Evolutionary conservation across 805 yeast species (phyloP), one percentile per base, ranked within the genome.

Genomic region (Metschnikowia santaceciliae): DNA sequence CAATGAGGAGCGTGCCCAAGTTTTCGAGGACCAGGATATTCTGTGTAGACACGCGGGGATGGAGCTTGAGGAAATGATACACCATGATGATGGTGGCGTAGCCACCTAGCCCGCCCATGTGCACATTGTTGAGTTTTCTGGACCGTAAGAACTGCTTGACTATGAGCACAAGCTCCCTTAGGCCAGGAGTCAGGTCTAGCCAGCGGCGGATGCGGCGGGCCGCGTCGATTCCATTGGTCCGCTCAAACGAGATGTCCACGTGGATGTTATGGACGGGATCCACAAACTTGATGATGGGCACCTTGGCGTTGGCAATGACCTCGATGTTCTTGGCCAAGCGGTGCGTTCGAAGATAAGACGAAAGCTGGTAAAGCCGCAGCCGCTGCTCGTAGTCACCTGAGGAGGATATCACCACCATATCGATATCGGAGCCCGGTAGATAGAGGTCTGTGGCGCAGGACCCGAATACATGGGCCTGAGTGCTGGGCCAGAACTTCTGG

Each of bases 341-440:
- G 39, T 75, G 70, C 38, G 78, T 74, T 58, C 88, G 77, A 54
- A 92, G 73, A 59, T 77, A 80, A 4, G 90, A 81, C 2, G 96
- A 83, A 10, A 92, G 72, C 59, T 83, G 84, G 64, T 84, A 90
- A 42, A 92, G 68, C 22, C 80, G 72, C n/a, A 82, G 76, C 62
- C 88, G 79, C 51, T 77, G 79, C 59, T 81, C 90, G 58, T 80
- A 77, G 54, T 76, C 79, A 2, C 84, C 83, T 13, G 72, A 68
- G 15, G 75, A 68, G 20, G 96, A 86, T 3, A 84, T 74, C 22
- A 92, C 80, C 42, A 91, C 97, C 83, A 94, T 84, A 67, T 92
- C 99, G 32, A 92, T 90, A 74, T 92, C 99, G 0, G 97, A 89
- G 1, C 96, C 96, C 0, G 98, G 98, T 15, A 92, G 74, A 63